Evolutionary conservation across 2,329 filamentous ascomycete species (phyloP), one percentile per base, ranked within the genome.

Genomic region (Alternaria ventricosa): DNA sequence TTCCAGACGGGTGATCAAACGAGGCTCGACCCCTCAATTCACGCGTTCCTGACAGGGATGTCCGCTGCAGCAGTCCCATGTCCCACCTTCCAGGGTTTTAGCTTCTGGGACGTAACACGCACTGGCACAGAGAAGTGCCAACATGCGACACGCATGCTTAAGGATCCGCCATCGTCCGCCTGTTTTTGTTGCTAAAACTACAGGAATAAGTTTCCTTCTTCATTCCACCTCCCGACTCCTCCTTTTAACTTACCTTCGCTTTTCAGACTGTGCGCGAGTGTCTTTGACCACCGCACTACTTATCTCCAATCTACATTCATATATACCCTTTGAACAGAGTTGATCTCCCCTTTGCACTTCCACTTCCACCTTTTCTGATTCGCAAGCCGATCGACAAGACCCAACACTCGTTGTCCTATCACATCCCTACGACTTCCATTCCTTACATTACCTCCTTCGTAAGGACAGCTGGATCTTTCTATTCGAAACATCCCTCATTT

Each of bases 1-100:
- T 75, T 71, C 68, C 51, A 57, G 55, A 56, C 60, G 50, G 72
- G 53, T 66, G 74, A 76, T 76, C 74, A 76, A 70, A 76, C 74
- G 55, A 41, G 63, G 60, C 61, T 57, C 57, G 28, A 49, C 54
- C 51, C 51, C 55, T 59, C 60, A 49, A 57, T 63, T 46, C 46
- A 56, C 56, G 63, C 60, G 51, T 63, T 60, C 55, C 51, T 60
- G 57, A 41, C 60, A 62, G 55, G 60, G 55, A 54, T 62, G 36
- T 22, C 20, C 27, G 60, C 60, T 54, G 60, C 46, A 41, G 36
- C 36, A 18, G 36, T 36, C 36, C 36, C 36, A 41, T 41, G 36
- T 49, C 41, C 49, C 23, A 22, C 41, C 18, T 47, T 49, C 25
- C 53, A 33, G 55, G 55, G 55, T 41, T 60, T 57, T 65, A 60